Base-by-base conservation (phyloP, 78 protist species). In the Speleostelium caveatum region DNA sequence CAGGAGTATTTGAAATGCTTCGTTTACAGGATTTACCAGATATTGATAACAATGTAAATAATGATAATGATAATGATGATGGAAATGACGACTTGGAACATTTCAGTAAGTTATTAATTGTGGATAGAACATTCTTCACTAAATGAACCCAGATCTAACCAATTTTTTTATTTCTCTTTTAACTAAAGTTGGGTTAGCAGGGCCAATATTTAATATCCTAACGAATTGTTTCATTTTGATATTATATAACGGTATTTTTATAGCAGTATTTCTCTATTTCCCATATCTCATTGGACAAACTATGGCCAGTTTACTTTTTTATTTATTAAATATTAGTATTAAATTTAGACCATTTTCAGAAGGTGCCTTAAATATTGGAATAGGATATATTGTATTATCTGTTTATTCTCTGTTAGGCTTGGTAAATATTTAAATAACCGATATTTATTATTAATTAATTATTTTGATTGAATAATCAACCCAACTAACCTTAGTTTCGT, bases 131-230 rank as follows among this genome's bases (percentile, higher is more conserved):
- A 26, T 60, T 26, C 6, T 62, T 33, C 8, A 28, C 16, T 5
- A 33, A 3, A 38, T 14, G 36, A 61, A 32, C 17, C 22, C 19
- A 26, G 16, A 6, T 41, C 41, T 24, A n/a, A 24, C 75, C 41
- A 42, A 33, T 21, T 72, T 73, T 66, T 19, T 30, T 28, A 28
- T 30, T 59, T 53, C 36, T 58, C n/a, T 24, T 56, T 73, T n/a
- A 1, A 36, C n/a, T n/a, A 16, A 21, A 76, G 86, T 78, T 66
- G 87, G 87, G 3, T 78, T 78, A 78, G 22, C 76, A 78, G 87
- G 87, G n/a, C 75, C 87, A 39, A n/a, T 56, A 59, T 69, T 42
- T 22, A 74, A 69, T n/a, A 66, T 69, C 12, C 16, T 83, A 22
- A 41, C 68, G 12, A 71, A 67, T 49, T 69, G 63, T 33, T 26